These are phyloP conservation scores for Microstegium vimineum DNA, from an alignment of 176 grass and related monocot species.

Conservation along the genomic window DNA sequence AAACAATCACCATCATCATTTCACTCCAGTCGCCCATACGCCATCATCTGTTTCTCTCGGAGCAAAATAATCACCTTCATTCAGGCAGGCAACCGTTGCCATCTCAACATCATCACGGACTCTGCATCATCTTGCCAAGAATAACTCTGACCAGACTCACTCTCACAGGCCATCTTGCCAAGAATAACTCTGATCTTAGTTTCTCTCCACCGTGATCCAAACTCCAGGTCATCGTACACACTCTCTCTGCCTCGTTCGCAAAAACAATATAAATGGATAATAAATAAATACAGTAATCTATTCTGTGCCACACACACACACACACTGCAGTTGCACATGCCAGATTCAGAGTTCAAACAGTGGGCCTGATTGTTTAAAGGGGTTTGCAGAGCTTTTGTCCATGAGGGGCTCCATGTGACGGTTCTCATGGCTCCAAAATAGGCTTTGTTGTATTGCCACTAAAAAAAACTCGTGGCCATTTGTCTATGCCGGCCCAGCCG, in stretches of 20 bases:
- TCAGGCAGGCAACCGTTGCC: slow-evolving; percentile 13
- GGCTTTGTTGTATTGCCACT: slow-evolving; percentile 32
- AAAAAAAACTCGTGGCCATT: slow-evolving; percentile 17
- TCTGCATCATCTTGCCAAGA: neutral
- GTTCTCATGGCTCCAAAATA: slow-evolving; percentile 50
- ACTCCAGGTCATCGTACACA: neutral
- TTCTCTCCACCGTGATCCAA: slow-evolving; percentile 1
- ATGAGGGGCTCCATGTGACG: slow-evolving; percentile 52
- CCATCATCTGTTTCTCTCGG: neutral
- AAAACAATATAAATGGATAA: neutral
- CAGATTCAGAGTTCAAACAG: slow-evolving; percentile 8
- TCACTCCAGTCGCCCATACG: neutral
- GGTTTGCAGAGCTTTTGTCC: slow-evolving; percentile 28
- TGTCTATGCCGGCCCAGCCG: slow-evolving; percentile 6
- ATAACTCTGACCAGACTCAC: neutral
- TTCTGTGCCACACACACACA: neutral
- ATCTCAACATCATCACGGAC: neutral
- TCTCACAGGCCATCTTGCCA: neutral
- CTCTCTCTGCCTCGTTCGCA: neutral
- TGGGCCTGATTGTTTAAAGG: slow-evolving; percentile 17
- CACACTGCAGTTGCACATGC: slow-evolving; percentile 5
- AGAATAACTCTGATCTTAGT: neutral
- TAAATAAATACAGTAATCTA: neutral
- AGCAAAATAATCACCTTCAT: neutral
- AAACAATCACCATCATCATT: neutral